phyloP scores from a whole-genome alignment of 306 rosid genomes.

The Hippophae tibetana region DNA sequence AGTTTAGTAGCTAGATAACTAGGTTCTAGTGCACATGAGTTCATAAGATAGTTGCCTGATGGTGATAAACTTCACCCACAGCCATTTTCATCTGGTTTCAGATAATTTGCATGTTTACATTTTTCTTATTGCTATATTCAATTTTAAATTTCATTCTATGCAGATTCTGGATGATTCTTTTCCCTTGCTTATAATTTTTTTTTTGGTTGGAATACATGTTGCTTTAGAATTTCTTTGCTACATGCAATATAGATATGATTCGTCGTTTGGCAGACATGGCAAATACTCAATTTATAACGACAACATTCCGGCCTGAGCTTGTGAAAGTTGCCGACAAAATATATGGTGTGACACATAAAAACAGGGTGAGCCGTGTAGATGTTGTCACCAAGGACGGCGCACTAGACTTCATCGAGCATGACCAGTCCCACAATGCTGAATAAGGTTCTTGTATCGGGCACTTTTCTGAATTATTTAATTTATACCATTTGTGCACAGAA shows the following conservation, averaged over 20 bases:
- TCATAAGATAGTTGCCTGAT: no score
- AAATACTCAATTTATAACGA: slow-evolving; percentile 85
- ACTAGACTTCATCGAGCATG: slow-evolving; percentile 75
- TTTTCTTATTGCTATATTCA: no score
- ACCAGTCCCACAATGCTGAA: slow-evolving; percentile 75
- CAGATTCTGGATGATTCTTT: not conserved
- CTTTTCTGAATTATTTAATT: not conserved
- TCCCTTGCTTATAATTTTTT: not conserved
- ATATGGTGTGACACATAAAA: slow-evolving; percentile 79
- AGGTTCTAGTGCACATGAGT: no score
- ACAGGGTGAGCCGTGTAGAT: slow-evolving; percentile 85
- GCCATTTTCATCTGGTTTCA: no score
- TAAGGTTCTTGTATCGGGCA: slow-evolving; percentile 35
- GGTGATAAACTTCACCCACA: no score
- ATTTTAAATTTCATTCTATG: no score
- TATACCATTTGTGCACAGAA: no score
- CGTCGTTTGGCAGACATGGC: slow-evolving; percentile 80
- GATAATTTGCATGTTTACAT: no score
- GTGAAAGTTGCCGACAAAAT: slow-evolving; percentile 91
- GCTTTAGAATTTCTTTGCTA: slow-evolving; percentile 34
- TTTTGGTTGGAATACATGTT: slow-evolving; percentile 10
- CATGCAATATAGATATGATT: slow-evolving; percentile 62
- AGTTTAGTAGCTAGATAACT: no score
- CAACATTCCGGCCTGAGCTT: slow-evolving; percentile 89
- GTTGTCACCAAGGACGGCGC: slow-evolving; percentile 69